Evolutionary conservation across 768 basidiomycete species (phyloP).

Genomic region (Heimioporus sp.): DNA sequence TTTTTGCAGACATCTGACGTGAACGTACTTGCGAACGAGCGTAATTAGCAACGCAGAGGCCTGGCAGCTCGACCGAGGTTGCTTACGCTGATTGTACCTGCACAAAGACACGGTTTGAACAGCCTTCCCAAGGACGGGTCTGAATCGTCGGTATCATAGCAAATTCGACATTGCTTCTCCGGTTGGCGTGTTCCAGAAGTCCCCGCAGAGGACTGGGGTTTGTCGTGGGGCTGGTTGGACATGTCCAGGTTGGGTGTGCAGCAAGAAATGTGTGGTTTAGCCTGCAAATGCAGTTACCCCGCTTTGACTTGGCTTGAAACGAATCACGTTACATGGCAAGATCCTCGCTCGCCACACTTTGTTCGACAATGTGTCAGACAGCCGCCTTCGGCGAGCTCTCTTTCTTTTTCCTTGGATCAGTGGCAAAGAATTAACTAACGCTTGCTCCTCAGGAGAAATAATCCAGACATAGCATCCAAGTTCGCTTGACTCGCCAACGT

Average conservation of each 20-base stretch:
- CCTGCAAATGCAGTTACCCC: too few species aligned
- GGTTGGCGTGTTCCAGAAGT: slow-evolving; percentile 24
- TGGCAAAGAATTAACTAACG: not conserved
- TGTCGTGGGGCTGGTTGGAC: slow-evolving; percentile 15
- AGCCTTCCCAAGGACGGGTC: slow-evolving; percentile 67
- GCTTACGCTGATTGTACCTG: slow-evolving; percentile 71
- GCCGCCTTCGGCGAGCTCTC: not conserved
- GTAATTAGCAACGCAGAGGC: slow-evolving; percentile 18
- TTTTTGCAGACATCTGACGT: slow-evolving; percentile 71
- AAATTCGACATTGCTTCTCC: slow-evolving; percentile 82
- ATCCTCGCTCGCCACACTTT: too few species aligned
- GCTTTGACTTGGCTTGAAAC: too few species aligned
- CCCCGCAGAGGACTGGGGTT: not conserved
- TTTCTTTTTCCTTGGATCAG: not conserved
- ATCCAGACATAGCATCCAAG: not conserved
- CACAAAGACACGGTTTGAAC: slow-evolving; percentile 69
- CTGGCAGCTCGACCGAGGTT: not conserved
- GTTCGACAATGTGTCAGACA: too few species aligned
- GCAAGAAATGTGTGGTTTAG: not conserved
- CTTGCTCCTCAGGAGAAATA: not conserved
- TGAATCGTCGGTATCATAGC: slow-evolving; percentile 64
- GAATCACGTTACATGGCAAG: too few species aligned
- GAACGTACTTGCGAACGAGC: slow-evolving; percentile 57
- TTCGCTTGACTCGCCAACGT: too few species aligned
- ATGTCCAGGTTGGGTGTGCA: slow-evolving; percentile 11